phyloP scores from a whole-genome alignment of 768 basidiomycete species.

The Xerocomellus chrysenteron region DNA sequence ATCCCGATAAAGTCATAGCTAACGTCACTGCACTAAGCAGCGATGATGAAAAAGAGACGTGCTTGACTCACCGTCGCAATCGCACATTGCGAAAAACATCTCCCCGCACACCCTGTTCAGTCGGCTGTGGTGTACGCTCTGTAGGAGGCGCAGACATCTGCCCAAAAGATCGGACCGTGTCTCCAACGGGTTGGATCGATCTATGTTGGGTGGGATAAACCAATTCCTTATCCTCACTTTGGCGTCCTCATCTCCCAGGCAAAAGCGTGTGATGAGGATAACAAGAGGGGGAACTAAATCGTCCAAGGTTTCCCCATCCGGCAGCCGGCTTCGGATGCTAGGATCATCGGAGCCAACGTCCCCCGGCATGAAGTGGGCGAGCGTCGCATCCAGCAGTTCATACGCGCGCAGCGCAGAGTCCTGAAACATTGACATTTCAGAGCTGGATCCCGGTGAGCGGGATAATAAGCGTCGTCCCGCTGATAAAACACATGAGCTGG shows the following conservation, averaged over 20 bases:
- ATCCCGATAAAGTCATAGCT: slow-evolving; percentile 72
- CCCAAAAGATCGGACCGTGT: slow-evolving; percentile 73
- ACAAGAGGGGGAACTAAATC: slow-evolving; percentile 76
- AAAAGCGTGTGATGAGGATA: slow-evolving; percentile 71
- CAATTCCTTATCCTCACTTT: slow-evolving; percentile 58
- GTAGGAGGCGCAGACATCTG: slow-evolving; percentile 72
- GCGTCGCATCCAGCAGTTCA: slow-evolving; percentile 62
- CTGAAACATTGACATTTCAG: slow-evolving; percentile 25
- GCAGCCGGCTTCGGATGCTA: slow-evolving; percentile 47
- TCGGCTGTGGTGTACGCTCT: slow-evolving; percentile 68
- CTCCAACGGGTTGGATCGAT: slow-evolving; percentile 77
- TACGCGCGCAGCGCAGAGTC: slow-evolving; percentile 65
- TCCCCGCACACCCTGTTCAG: slow-evolving; percentile 82
- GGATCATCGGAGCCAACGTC: slow-evolving; percentile 61
- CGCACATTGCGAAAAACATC: slow-evolving; percentile 80
- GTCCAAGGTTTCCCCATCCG: slow-evolving; percentile 59
- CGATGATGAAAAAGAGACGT: neutral
- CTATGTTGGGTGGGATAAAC: slow-evolving; percentile 76
- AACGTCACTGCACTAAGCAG: neutral
- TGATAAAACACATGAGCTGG: slow-evolving; percentile 31
- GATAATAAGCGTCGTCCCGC: slow-evolving; percentile 36
- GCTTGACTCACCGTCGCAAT: slow-evolving; percentile 58
- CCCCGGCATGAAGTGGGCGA: slow-evolving; percentile 66
- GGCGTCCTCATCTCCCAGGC: slow-evolving; percentile 58
- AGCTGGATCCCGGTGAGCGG: slow-evolving; percentile 45